These are phyloP conservation scores for Juglanconis oblonga DNA, from an alignment of 2,329 filamentous ascomycete genomes.

Conservation along the genomic window DNA sequence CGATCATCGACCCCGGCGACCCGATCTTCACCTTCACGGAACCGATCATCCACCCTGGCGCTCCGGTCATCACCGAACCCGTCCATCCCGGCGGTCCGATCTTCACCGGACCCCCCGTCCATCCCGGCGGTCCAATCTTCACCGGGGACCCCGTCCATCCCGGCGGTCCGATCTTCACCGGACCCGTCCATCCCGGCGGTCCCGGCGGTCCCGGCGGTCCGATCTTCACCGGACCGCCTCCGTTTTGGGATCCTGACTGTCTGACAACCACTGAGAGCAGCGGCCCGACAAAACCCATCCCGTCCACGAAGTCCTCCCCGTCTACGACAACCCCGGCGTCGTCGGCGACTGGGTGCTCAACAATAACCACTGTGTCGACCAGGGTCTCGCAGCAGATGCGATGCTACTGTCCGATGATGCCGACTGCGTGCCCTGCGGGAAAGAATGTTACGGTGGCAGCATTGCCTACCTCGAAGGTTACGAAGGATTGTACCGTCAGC, in stretches of 20 bases:
- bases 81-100: neutral
- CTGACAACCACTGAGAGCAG: neutral
- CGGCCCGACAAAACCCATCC: neutral
- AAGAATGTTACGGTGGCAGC: neutral
- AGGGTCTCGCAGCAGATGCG: neutral
- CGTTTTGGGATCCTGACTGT: neutral
- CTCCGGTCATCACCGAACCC: neutral
- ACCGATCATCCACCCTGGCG: too few relatives aligned
- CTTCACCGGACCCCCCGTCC: too few relatives aligned
- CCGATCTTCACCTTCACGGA: neutral
- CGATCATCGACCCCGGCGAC: neutral
- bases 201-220: too few relatives aligned
- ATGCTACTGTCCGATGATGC: neutral
- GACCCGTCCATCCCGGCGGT: too few relatives aligned
- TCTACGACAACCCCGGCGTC: too few relatives aligned
- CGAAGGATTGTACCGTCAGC: neutral
- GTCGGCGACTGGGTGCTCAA: neutral
- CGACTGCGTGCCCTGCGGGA: neutral
- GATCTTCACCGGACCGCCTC: too few relatives aligned
- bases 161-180: too few relatives aligned
- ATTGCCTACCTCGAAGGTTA: neutral
- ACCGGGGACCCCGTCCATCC: too few relatives aligned
- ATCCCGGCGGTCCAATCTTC: too few relatives aligned
- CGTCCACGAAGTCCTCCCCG: neutral
- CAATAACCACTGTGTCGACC: neutral